Base-by-base conservation (phyloP, 2,329 filamentous ascomycete species). In the Colletotrichum magnum region DNA sequence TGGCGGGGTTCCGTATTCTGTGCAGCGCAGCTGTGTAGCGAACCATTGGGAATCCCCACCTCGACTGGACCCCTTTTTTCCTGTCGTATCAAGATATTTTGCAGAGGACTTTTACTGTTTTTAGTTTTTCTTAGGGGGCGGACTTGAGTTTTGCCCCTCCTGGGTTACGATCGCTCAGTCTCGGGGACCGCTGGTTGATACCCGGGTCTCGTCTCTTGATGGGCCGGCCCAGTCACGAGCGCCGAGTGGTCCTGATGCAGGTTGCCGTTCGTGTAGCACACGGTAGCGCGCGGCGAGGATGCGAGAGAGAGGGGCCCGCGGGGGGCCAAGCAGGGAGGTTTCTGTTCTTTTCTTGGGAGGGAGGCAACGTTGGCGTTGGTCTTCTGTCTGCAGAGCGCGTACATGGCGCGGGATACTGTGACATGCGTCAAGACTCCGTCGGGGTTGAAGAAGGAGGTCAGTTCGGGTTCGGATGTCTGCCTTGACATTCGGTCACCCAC, bases 111-210 rank as follows among this genome's bases (percentile, higher is more conserved):
- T 43, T 43, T 7, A 43, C 41, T 5, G 10, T 43, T 43, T 15
- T n/a, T 15, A 4, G 16, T n/a, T 24, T 4, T 24, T 24, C 21
- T 24, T 24, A 24, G 18, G 18, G 7, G 45, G 18, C 45, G 18
- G 45, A 10, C 32, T 10, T 4, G 45, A 16, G 18, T 4, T 24
- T 18, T 48, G 24, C 9, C 18, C 18, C 18, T 10, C 32, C 6
- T 36, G 32, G 32, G 16, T 48, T 28, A 41, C 58, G 58, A 52
- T n/a, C 36, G 18, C 18, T 18, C 18, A 18, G 18, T 51, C 58
- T 60, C 58, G 58, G 58, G 47, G 58, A 52, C 58, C 47, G 58
- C 47, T 32, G 47, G 32, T 51, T 32, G 47, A 57, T 13, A 51
- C 47, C 47, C 41, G 10, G 4, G 6, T 43, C 13, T 43, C 9